Conservation (phyloP, 2,329 filamentous ascomycete genomes). For the Phaeophleospora eucalypticola region DNA sequence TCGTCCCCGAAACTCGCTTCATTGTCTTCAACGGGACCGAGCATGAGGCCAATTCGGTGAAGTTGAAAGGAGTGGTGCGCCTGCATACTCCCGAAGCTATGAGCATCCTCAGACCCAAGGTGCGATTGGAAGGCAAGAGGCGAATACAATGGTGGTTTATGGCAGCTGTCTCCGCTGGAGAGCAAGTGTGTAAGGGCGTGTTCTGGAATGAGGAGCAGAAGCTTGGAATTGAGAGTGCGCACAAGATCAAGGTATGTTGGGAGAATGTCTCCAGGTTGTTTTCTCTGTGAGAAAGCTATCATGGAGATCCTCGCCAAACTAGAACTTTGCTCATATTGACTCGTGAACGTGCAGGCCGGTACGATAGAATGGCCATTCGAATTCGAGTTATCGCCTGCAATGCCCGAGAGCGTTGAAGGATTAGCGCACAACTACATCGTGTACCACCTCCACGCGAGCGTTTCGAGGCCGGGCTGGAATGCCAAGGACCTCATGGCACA, state of each 20-base stretch:
- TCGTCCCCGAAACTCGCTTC: constrained; percentile 46
- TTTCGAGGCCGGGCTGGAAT: constrained; percentile 74
- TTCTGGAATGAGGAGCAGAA: constrained; percentile 44
- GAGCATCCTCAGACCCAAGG: constrained; percentile 44
- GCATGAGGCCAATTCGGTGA: constrained; percentile 42
- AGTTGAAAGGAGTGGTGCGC: constrained; percentile 45
- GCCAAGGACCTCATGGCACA: constrained; percentile 79
- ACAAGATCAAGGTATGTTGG: constrained; percentile 44
- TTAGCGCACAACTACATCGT: constrained; percentile 80
- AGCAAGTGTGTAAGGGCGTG: constrained; percentile 44
- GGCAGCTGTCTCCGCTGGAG: constrained; percentile 34
- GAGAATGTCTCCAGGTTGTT: no score
- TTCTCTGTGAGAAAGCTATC: no score
- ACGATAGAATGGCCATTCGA: constrained; percentile 49
- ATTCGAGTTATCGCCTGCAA: constrained; percentile 43
- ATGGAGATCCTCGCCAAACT: neutral
- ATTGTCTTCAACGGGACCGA: constrained; percentile 49
- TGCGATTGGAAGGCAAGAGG: constrained; percentile 45
- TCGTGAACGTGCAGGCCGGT: constrained; percentile 32
- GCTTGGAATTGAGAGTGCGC: constrained; percentile 44
- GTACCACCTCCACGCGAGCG: constrained; percentile 86
- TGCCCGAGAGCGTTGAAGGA: constrained; percentile 86
- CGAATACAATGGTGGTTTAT: constrained; percentile 42
- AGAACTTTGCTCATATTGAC: neutral
- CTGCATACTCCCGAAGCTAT: constrained; percentile 46